Evolutionary conservation across 306 rosid species (phyloP).

Genomic region (peach (Prunus persica)): Prunus_persica_NCBIv2 NC_034015.1:20260001-20260500

Average conservation of each 20-base stretch:
- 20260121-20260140: background rate
- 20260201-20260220: background rate
- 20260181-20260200: background rate
- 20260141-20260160: background rate
- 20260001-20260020: no score
- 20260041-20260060: no score
- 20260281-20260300: background rate
- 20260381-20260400: background rate
- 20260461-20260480: background rate
- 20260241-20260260: background rate
- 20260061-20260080: no score
- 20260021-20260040: no score
- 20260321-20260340: background rate
- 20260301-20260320: background rate
- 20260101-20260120: no score
- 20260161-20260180: background rate
- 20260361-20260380: background rate
- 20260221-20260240: background rate
- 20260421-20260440: background rate
- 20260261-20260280: background rate
- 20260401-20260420: conserved; percentile 9
- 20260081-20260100: no score
- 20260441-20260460: background rate
- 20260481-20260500: background rate
- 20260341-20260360: conserved; percentile 4